Conservation (phyloP, 2,329 filamentous ascomycete species). For the Ascochyta koolunga region DNA sequence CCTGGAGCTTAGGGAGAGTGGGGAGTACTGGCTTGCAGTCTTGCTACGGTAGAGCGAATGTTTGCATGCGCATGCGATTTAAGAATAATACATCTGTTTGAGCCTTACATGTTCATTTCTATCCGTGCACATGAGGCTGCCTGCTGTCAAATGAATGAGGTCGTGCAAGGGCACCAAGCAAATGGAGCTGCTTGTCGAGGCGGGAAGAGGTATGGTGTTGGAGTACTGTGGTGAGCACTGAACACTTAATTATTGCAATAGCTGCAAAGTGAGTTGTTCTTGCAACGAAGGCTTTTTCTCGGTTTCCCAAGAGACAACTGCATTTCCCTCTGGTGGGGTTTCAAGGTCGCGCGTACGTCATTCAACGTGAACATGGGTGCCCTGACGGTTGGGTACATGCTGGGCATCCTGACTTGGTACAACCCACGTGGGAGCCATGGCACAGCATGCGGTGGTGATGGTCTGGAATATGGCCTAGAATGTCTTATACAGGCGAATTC, state of each 20-base stretch:
- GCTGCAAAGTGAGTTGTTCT: too few species aligned
- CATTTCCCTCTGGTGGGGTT: background rate
- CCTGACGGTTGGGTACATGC: slow-evolving; percentile 3
- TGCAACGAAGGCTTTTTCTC: too few species aligned
- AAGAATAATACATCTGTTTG: background rate
- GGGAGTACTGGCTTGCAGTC: background rate
- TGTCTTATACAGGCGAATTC: background rate
- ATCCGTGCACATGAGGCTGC: background rate
- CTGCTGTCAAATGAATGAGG: background rate
- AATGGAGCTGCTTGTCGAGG: background rate
- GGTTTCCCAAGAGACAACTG: too few species aligned
- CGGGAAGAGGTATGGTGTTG: too few species aligned
- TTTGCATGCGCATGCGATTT: background rate
- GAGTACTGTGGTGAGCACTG: too few species aligned
- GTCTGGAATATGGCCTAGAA: background rate
- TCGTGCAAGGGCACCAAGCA: background rate
- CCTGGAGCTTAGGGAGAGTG: background rate
- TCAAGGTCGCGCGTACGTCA: background rate
- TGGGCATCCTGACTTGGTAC: background rate
- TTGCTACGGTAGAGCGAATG: background rate
- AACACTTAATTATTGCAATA: too few species aligned
- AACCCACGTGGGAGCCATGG: background rate
- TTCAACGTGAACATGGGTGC: slow-evolving; percentile 5
- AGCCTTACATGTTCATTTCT: background rate
- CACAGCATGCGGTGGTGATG: background rate